A percentile compares a stretch with the other conserved stretches of the same genome.
Conservation (phyloP, 2,329 filamentous ascomycete genomes). For the Sporothrix brunneoviolacea region DNA sequence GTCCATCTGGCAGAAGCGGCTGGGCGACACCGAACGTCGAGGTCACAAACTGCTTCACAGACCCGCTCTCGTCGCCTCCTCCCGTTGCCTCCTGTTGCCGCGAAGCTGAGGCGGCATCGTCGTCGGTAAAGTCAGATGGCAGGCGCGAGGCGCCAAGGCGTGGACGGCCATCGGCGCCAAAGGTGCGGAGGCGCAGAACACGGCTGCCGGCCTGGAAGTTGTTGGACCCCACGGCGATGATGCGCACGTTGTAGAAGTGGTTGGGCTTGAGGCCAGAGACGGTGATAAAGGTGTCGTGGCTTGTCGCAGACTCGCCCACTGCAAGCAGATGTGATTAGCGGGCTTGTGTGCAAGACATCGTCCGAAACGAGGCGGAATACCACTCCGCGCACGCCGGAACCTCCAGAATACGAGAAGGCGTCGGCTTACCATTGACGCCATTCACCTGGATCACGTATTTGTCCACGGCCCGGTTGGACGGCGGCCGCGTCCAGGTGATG, state of each 20-base stretch:
- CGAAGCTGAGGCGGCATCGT: slow-evolving; percentile 39
- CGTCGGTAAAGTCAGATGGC: slow-evolving; percentile 48
- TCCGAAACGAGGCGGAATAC: background rate
- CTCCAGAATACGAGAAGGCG: background rate
- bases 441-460: slow-evolving; percentile 93
- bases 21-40: slow-evolving; percentile 17
- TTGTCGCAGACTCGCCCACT: slow-evolving; percentile 78
- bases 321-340: background rate
- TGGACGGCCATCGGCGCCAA: slow-evolving; percentile 57
- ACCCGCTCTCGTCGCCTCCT: slow-evolving; percentile 44
- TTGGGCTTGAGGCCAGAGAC: slow-evolving; percentile 81
- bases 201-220: slow-evolving; percentile 89
- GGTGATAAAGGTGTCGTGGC: slow-evolving; percentile 78
- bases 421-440: slow-evolving; percentile 69
- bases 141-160: slow-evolving; percentile 50
- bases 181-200: slow-evolving; percentile 77
- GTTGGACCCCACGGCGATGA: slow-evolving; percentile 83
- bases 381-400: background rate
- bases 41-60: slow-evolving; percentile 12
- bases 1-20: slow-evolving; percentile 5
- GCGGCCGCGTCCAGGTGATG: slow-evolving; percentile 80
- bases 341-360: background rate
- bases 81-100: slow-evolving; percentile 37
- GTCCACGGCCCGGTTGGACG: slow-evolving; percentile 58
- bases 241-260: slow-evolving; percentile 87